phyloP scores from a whole-genome alignment of 352 stramenopile species.

The Saprolegnia diclina region DNA sequence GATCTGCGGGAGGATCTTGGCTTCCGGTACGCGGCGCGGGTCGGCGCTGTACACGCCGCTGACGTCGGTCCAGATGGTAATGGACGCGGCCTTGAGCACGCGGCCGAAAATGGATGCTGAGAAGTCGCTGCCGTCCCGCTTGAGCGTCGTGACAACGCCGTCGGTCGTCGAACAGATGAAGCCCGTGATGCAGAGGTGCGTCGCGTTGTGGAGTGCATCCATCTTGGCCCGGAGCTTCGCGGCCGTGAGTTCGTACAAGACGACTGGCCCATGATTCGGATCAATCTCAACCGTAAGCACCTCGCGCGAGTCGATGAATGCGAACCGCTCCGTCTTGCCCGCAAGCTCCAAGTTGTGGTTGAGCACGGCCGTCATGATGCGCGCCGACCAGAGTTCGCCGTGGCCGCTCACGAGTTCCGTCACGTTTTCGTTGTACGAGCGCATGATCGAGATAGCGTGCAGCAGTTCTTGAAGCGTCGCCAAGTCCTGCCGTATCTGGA shows the following conservation, averaged over 20 bases:
- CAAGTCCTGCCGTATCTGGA: slow-evolving; percentile 56
- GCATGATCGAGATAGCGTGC: slow-evolving; percentile 84
- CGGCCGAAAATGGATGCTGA: slow-evolving; percentile 95
- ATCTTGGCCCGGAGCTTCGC: slow-evolving; percentile 57
- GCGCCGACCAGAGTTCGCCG: slow-evolving; percentile 93
- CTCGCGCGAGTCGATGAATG: slow-evolving; percentile 90
- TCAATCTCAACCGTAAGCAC: slow-evolving; percentile 79
- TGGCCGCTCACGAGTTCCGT: slow-evolving; percentile 93
- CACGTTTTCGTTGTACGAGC: slow-evolving; percentile 78
- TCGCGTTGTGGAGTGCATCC: slow-evolving; percentile 38
- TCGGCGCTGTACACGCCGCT: slow-evolving; percentile 94
- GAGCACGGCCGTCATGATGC: slow-evolving; percentile 84
- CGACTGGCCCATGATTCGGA: slow-evolving; percentile 65
- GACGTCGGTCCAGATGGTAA: slow-evolving; percentile 98
- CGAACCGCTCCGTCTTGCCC: slow-evolving; percentile 63
- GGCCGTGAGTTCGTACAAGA: slow-evolving; percentile 69
- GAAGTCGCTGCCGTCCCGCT: slow-evolving; percentile 96
- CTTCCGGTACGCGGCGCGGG: slow-evolving; percentile 90
- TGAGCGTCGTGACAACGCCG: slow-evolving; percentile 94
- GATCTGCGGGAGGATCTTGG: slow-evolving; percentile 85
- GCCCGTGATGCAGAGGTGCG: slow-evolving; percentile 92
- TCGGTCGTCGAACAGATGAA: slow-evolving; percentile 95
- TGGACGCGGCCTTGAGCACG: slow-evolving; percentile 83
- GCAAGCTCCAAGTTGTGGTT: slow-evolving; percentile 38
- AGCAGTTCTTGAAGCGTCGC: slow-evolving; percentile 71